These are phyloP conservation scores for Arachis monticola DNA, from an alignment of 331 rosid genomes.

Conservation along the genomic window DNA sequence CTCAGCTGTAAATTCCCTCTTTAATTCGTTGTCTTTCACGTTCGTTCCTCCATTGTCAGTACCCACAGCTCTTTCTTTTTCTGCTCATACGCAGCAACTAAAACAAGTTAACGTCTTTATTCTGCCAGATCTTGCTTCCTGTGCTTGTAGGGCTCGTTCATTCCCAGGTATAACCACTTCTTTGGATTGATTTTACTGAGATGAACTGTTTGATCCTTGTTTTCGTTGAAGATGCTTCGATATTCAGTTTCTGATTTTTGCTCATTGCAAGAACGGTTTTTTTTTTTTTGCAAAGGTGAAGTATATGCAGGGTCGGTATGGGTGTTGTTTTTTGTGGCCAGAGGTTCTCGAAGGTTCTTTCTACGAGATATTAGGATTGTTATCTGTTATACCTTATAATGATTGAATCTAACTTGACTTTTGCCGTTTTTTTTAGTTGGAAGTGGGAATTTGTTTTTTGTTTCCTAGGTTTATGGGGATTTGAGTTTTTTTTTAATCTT, in stretches of 20 bases:
- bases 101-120: background rate
- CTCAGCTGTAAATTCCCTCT: constrained; percentile 16
- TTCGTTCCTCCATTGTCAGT: constrained; percentile 23
- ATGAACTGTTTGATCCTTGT: background rate
- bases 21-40: constrained; percentile 33
- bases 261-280: background rate
- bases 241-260: background rate
- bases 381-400: background rate
- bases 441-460: constrained; percentile 39
- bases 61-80: constrained; percentile 26
- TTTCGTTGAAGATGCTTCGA: background rate
- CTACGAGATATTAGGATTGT: background rate
- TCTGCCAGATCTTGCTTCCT: constrained; percentile 64
- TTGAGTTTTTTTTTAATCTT: background rate
- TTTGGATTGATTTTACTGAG: background rate
- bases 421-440: constrained; percentile 22
- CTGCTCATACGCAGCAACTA: constrained; percentile 3
- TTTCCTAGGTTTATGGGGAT: constrained; percentile 19
- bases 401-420: constrained; percentile 32
- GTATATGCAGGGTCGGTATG: background rate
- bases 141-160: constrained; percentile 5
- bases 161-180: constrained; percentile 28
- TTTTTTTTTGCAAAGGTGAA: background rate
- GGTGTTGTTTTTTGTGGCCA: background rate
- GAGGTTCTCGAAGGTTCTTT: background rate